Conservation (phyloP, 2,329 filamentous ascomycete genomes). For the Aspergillus puulaauensis region DNA sequence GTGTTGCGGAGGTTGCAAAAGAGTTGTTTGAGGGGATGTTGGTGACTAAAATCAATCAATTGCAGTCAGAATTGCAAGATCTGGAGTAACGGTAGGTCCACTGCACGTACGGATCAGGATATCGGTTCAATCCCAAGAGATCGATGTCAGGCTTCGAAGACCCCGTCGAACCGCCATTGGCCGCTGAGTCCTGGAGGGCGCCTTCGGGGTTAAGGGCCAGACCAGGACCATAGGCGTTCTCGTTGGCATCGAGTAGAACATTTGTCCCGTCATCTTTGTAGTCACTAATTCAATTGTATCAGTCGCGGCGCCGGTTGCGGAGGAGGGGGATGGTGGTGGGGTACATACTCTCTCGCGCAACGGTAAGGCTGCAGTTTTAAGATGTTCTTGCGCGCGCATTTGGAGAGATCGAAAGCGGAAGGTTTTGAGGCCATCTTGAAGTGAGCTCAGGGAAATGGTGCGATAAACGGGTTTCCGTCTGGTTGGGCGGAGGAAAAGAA, state of each 20-base stretch:
- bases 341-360: conserved; percentile 73
- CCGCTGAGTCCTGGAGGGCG: conserved; percentile 46
- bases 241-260: conserved; percentile 93
- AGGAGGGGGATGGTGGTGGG: conserved; percentile 5
- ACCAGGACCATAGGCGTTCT: conserved; percentile 91
- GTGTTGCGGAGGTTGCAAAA: conserved; percentile 85
- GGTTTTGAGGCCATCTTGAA: conserved; percentile 35
- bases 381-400: conserved; percentile 75
- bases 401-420: conserved; percentile 69
- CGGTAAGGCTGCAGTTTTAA: conserved; percentile 74
- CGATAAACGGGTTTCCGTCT: background rate
- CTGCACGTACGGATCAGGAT: conserved; percentile 72
- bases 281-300: conserved; percentile 61
- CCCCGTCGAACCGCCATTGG: conserved; percentile 40
- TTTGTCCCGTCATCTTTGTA: conserved; percentile 99
- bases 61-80: background rate
- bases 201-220: conserved; percentile 55
- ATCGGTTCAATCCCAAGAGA: conserved; percentile 81
- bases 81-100: conserved; percentile 1
- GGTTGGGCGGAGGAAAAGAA: conserved; percentile 1
- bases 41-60: conserved; percentile 58
- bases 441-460: background rate
- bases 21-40: conserved; percentile 77
- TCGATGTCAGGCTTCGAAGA: conserved; percentile 62
- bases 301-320: conserved; percentile 10